These are phyloP conservation scores for Neckera pumila DNA, from an alignment of 225 moss, liverwort and hornwort genomes.

Conservation along the genomic window DNA sequence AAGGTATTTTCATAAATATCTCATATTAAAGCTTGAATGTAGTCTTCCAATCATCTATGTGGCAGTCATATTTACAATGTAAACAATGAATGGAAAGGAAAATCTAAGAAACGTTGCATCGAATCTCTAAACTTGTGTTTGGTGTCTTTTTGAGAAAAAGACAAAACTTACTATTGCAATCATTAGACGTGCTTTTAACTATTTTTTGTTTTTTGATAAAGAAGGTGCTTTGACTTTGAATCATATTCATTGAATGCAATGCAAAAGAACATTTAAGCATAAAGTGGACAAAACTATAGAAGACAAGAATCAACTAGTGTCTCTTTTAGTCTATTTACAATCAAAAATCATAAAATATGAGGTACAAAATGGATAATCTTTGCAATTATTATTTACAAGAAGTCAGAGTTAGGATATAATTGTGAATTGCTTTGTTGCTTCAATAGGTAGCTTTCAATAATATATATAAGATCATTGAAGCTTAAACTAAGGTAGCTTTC, in stretches of 20 bases:
- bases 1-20: not conserved
- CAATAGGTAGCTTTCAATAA: rapidly evolving
- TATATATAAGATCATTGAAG: too few species aligned
- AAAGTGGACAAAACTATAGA: not conserved
- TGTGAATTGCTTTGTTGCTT: not conserved
- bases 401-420: not conserved
- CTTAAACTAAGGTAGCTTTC: not conserved
- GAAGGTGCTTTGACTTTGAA: not conserved
- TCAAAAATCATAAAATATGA: not conserved
- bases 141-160: not conserved
- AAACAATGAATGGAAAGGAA: not conserved
- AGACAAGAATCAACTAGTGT: not conserved
- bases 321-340: not conserved
- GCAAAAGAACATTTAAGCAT: too few species aligned
- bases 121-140: not conserved
- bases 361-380: not conserved
- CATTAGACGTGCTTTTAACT: not conserved
- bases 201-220: not conserved
- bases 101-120: not conserved
- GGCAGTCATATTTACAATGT: not conserved
- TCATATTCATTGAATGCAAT: not conserved
- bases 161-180: not conserved
- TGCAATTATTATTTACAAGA: not conserved
- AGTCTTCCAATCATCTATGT: not conserved
- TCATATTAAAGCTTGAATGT: too few species aligned